Evolutionary conservation across 768 basidiomycete genomes (phyloP).

Genomic region (Tricholoma saponaceum): DNA sequence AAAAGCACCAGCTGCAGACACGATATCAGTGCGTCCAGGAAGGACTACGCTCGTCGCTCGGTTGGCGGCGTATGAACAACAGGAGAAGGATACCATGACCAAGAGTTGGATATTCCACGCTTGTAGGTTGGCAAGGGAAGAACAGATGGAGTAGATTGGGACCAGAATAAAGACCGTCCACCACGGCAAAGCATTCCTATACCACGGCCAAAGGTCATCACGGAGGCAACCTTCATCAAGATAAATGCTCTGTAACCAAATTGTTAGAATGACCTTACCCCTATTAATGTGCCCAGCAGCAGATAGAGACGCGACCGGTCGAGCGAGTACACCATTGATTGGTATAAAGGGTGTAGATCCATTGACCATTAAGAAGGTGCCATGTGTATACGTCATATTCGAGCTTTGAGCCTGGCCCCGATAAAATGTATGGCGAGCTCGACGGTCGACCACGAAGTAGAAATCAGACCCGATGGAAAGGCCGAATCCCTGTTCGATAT

Average conservation of each 20-base stretch:
- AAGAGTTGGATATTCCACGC: slow-evolving; percentile 63
- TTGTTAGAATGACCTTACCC: slow-evolving; percentile 24
- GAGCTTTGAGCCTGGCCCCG: slow-evolving; percentile 24
- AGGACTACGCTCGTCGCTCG: slow-evolving; percentile 56
- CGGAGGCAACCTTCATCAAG: slow-evolving; percentile 65
- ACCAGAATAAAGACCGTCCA: slow-evolving; percentile 79
- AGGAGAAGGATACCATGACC: slow-evolving; percentile 77
- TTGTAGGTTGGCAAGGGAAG: slow-evolving; percentile 76
- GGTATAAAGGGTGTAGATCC: slow-evolving; percentile 34
- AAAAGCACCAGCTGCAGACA: slow-evolving; percentile 75
- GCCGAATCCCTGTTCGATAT: slow-evolving; percentile 62
- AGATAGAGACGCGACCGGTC: not conserved
- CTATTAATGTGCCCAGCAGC: slow-evolving; percentile 38
- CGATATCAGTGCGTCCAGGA: slow-evolving; percentile 66
- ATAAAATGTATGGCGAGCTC: slow-evolving; percentile 50
- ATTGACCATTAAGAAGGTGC: slow-evolving; percentile 47
- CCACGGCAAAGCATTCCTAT: slow-evolving; percentile 72
- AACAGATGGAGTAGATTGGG: slow-evolving; percentile 70
- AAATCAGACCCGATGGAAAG: slow-evolving; percentile 81
- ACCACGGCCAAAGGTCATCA: slow-evolving; percentile 73
- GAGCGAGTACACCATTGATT: slow-evolving; percentile 37
- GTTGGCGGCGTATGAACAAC: slow-evolving; percentile 70
- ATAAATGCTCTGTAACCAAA: not conserved
- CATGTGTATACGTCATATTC: slow-evolving; percentile 48
- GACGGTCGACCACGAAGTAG: slow-evolving; percentile 65